Base-by-base conservation (phyloP, 305 asterid genomes). In the Solanum chacoense region DNA sequence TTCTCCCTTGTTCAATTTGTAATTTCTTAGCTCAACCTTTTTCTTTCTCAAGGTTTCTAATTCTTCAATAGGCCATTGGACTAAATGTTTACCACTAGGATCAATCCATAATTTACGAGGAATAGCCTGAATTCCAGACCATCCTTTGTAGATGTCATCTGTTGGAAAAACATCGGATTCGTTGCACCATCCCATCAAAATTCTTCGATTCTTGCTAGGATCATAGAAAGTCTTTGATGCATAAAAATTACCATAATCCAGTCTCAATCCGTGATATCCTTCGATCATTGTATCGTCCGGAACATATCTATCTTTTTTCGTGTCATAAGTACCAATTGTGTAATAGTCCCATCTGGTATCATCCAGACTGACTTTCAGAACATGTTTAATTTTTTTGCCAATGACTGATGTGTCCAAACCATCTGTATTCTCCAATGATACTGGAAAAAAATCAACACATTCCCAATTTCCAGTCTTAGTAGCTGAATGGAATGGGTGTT, bases 21-120 rank as follows among this genome's bases (percentile, higher is more conserved):
- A 78, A 40, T 89, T 87, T 80, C 32, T 78, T 22, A 93, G 2
- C 34, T 91, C 80, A 0, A 90, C 90, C 7, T 90, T 89, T 3
- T 91, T 18, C 7, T 90, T 87, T 89, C 94, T 88, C 28, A 90
- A 34, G 28, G 88, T 73, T 74, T 91, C 89, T 75, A 93, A n/a
- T 80, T 93, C 94, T 88, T 91, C 83, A 40, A 93, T 26, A 1
- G 94, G 94, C 93, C 92, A 91, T 76, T 90, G 93, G 7, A 90
- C 55, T 90, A 93, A 11, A 84, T 93, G 94, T 88, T 89, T 93
- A 13, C 92, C 93, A 18, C 28, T 88, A 4, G 91, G 90, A 89
- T 91, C 91, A 36, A 93, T 74, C 93, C 93, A 93, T 12, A 93
- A 34, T 32, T 38, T 86, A 14, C 93, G 90, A 7, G 93, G 94